Conservation (phyloP, 148 eudicot genomes). For the Talinum fruticosum region DNA sequence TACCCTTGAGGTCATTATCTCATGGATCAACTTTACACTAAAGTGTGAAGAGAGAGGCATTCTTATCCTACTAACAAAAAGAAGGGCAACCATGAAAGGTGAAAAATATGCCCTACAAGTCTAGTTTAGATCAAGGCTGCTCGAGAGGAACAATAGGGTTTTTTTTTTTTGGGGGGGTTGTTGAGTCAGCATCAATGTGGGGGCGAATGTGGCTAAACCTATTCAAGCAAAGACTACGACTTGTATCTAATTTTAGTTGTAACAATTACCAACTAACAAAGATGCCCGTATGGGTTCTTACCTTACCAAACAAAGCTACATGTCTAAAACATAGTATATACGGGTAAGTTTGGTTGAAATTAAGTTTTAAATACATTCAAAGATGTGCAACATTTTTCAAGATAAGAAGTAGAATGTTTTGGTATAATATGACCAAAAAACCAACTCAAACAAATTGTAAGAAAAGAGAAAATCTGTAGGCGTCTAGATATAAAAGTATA, state of each 20-base stretch:
- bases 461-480: too few species aligned
- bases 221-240: neutral
- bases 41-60: neutral
- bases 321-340: too few species aligned
- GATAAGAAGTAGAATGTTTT: too few species aligned
- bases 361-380: too few species aligned
- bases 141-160: neutral
- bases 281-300: neutral
- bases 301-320: neutral
- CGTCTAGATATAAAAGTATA: too few species aligned
- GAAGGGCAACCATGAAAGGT: neutral
- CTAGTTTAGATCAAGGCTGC: neutral
- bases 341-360: too few species aligned
- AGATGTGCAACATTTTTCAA: too few species aligned
- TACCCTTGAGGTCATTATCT: neutral
- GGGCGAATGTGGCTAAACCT: neutral
- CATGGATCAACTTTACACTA: neutral
- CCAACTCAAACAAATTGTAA: too few species aligned
- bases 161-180: too few species aligned
- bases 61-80: neutral
- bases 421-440: too few species aligned
- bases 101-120: neutral
- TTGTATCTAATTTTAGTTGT: neutral
- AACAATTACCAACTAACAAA: neutral
- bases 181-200: conserved; percentile 17